Base-by-base conservation (phyloP, 2,329 filamentous ascomycete genomes). In the Aureobasidium sp. region DNA sequence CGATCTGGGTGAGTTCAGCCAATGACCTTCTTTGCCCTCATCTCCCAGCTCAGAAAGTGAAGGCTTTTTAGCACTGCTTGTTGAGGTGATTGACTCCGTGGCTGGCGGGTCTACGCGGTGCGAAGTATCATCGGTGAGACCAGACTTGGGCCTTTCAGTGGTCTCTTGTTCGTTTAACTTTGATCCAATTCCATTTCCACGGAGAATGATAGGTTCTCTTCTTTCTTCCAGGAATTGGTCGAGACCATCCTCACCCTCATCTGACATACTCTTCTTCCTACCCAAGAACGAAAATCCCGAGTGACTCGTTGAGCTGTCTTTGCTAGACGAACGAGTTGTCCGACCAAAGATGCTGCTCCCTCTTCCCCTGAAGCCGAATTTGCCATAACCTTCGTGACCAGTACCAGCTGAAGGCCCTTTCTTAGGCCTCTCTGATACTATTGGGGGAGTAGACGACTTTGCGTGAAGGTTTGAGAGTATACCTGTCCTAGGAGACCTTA, bases 381-480 rank as follows among this genome's bases (percentile, higher is more conserved):
- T 83, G 0, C 88, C 88, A 68, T 93, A 92, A 1, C 88, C 88
- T 76, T 97, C 93, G 69, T 97, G 91, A 0, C 93, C 93, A 41
- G 93, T 97, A n/a, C 93, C 93, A 44, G 93, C 93, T 16, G 83
- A 85, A 27, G 93, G 93, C 0, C 93, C 92, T 73, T 91, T 93
- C 32, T 88, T 83, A 29, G 77, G 64, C 70, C 82, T 85, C n/a
- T 86, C 81, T 9, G 57, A 34, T 15, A 34, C 15, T 16, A 55
- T 41, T 21, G 49, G 30, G 7, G 42, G 54, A 27, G 42, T 58
- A 7, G 54, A 13, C 8, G 54, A 37, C 3, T 58, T 44, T 10
- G 16, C 36, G 30, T 36, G 32, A 11, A 25, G 21, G 5, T 34
- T 58, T 2, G 54, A 34, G 4, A 58, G 42, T 37, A 58, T 36